phyloP scores from a whole-genome alignment of 2,329 filamentous ascomycete genomes.

The Xylaria sp. region DNA sequence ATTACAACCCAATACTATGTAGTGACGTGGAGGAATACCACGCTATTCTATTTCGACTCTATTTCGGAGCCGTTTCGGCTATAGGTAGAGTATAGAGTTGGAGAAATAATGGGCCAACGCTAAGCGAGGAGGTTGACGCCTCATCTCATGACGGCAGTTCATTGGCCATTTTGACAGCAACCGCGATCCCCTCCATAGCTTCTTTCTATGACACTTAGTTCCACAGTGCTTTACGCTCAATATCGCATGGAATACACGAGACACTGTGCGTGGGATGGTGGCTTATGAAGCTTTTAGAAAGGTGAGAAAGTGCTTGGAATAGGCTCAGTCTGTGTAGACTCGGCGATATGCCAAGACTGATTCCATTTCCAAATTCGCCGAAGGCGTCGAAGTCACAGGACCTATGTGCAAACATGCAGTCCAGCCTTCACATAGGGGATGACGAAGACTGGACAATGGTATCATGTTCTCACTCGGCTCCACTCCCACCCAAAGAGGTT shows the following conservation, averaged over 20 bases:
- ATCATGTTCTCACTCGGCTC: not conserved
- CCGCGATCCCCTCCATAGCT: not conserved
- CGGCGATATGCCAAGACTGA: not conserved
- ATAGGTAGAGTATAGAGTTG: not conserved
- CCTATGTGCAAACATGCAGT: not conserved
- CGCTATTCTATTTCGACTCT: not conserved
- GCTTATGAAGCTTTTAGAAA: not conserved
- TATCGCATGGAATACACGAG: not conserved
- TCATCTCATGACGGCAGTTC: not conserved
- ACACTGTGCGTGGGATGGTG: not conserved
- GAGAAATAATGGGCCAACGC: not conserved
- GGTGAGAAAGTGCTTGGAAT: not conserved
- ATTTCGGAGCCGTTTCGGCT: not conserved
- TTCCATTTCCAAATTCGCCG: not conserved
- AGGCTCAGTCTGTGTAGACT: not conserved
- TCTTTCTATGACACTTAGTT: not conserved
- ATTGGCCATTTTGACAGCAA: not conserved
- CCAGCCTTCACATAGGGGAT: constrained; percentile 9
- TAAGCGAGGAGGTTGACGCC: not conserved
- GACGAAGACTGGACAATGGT: constrained; percentile 30
- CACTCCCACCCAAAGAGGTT: not conserved
- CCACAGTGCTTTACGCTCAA: not conserved
- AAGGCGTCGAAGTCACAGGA: not conserved
- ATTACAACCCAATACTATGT: not conserved
- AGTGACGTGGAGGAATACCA: not conserved